Evolutionary conservation across 2,329 filamentous ascomycete species (phyloP).

Genomic region (Dactylellina haptotyla): DNA sequence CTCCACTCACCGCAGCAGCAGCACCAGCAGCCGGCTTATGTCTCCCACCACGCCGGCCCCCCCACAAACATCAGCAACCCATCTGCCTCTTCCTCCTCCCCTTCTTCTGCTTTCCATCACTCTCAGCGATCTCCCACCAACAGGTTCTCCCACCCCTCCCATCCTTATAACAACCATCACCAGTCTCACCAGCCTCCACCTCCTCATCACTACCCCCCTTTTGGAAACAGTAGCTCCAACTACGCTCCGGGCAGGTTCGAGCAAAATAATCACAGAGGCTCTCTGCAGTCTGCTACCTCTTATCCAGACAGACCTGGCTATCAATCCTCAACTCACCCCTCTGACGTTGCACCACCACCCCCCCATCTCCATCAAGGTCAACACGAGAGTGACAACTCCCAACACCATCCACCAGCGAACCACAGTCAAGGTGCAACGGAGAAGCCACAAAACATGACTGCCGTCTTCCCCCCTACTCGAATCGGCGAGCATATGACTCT

Average conservation of each 20-base stretch:
- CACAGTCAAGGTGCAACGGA: neutral
- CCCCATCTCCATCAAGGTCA: neutral
- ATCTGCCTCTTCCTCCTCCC: conserved; percentile 24
- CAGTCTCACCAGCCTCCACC: neutral
- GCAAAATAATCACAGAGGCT: neutral
- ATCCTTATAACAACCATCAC: neutral
- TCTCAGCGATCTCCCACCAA: conserved; percentile 4
- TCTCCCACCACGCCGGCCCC: conserved; percentile 3
- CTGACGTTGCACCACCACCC: no score
- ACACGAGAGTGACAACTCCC: neutral
- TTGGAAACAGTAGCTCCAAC: neutral
- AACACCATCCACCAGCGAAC: neutral
- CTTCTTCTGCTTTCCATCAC: conserved; percentile 33
- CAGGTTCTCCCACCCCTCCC: conserved; percentile 5
- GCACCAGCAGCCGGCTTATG: neutral
- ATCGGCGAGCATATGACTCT: conserved; percentile 22
- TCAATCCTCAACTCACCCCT: no score
- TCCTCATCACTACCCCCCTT: neutral
- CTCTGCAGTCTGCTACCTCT: neutral
- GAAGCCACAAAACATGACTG: conserved; percentile 5
- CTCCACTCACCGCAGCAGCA: conserved; percentile 17
- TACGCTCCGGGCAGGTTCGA: neutral
- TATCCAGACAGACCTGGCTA: no score
- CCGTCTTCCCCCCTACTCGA: conserved; percentile 2
- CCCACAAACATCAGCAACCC: conserved; percentile 28